Base-by-base conservation (phyloP, 2,329 filamentous ascomycete genomes). In the Lasiodiplodia citricola region DNA sequence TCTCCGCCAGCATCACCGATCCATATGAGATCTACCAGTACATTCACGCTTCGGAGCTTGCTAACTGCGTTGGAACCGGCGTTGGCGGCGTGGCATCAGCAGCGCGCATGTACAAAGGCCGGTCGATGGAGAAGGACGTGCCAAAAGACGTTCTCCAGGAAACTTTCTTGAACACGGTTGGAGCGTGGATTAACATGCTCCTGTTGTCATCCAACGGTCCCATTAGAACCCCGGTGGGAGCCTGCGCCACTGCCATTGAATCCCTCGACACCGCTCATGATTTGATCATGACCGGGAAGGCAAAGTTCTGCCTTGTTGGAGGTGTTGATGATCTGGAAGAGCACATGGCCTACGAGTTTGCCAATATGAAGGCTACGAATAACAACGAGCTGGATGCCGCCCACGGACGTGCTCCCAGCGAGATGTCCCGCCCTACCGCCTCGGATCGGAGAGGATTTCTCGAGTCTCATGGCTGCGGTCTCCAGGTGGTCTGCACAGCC, bases 141-240 rank as follows among this genome's bases (percentile, higher is more conserved):
- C 75, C 78, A 60, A 77, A 71, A 55, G 79, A 82, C 52, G 73
- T 78, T 14, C 69, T 82, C 0, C 72, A 73, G 6, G 80, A 82
- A 31, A 75, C 79, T 0, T 81, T 79, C 69, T 56, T 78, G 44
- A 81, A 80, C 70, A 78, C 80, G 0, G 71, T 72, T 0, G 73
- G 70, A 0, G 80, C 80, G 1, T 82, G 80, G 80, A 69, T 80
- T 28, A 82, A 82, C 60, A 81, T 83, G 80, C 76, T 83, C 13
- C 73, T 82, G 13, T 72, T 80, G 23, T 72, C 71, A 3, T 71
- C 78, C 0, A 69, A 75, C 0, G 81, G 80, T 0, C 79, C 80
- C 0, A 79, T 76, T 23, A 73, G 72, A 10, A 80, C 80, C 0
- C 79, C 80, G 2, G 77, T 78, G 0, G 80, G 79, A 0, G 77